phyloP scores from a whole-genome alignment of 1,284 basidiomycete genomes.

The Cyathus pygmaeus region DNA sequence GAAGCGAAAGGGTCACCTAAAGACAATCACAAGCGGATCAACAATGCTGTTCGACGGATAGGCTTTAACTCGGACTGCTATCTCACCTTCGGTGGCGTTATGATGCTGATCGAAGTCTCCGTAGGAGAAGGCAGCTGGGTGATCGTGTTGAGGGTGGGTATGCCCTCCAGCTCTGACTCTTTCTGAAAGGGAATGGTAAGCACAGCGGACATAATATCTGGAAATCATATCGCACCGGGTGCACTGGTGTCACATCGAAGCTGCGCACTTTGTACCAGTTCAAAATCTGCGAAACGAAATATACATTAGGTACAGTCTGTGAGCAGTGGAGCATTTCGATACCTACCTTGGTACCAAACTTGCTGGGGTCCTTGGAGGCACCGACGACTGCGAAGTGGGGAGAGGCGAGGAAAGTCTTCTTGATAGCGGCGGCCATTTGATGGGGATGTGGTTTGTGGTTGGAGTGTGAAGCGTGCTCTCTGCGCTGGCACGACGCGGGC shows the following conservation, averaged over 20 bases:
- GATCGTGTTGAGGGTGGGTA: constrained; percentile 63
- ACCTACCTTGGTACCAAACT: constrained; percentile 79
- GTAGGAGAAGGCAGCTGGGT: constrained; percentile 68
- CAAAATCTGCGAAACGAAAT: constrained; percentile 58
- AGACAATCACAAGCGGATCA: background rate
- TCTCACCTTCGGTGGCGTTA: constrained; percentile 76
- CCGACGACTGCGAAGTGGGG: constrained; percentile 80
- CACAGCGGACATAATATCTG: background rate
- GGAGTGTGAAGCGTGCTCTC: too few relatives aligned
- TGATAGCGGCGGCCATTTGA: constrained; percentile 41
- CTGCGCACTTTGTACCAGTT: constrained; percentile 78
- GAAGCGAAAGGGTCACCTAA: constrained; percentile 73
- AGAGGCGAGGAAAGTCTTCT: constrained; percentile 70
- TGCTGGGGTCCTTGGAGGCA: constrained; percentile 79
- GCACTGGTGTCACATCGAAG: constrained; percentile 75
- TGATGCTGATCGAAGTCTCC: constrained; percentile 81
- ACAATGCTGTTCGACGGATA: too few relatives aligned
- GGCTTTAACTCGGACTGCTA: background rate
- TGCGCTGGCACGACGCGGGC: too few relatives aligned
- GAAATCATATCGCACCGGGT: constrained; percentile 57
- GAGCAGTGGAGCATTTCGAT: too few relatives aligned
- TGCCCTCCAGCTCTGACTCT: constrained; percentile 71
- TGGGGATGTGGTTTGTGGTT: constrained; percentile 1
- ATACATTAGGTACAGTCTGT: too few relatives aligned
- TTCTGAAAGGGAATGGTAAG: constrained; percentile 51